Percentiles rank a stretch among this genome's conserved stretches.
These are phyloP conservation scores for Solanum chmielewskii DNA, from an alignment of 257 asterid genomes.

Conservation along the genomic window DNA sequence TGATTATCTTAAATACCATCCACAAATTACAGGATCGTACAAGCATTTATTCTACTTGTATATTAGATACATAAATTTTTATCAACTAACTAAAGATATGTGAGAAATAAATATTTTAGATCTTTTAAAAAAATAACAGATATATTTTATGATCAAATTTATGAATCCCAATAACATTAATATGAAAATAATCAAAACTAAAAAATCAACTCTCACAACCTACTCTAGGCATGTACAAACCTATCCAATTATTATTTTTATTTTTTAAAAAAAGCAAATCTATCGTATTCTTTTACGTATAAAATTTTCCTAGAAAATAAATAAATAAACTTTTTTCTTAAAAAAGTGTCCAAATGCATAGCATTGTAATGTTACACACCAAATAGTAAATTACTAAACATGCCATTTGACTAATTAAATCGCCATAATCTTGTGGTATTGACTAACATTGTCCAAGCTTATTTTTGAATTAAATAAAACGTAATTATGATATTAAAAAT, in stretches of 20 bases:
- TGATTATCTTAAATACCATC: neutral
- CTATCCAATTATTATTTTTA: neutral
- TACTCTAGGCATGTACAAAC: too few species aligned
- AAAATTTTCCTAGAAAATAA: neutral
- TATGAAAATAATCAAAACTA: too few species aligned
- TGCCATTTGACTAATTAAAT: neutral
- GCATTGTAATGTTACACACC: neutral
- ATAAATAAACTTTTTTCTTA: too few species aligned
- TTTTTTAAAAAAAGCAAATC: neutral
- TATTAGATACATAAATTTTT: neutral
- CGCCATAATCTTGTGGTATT: neutral
- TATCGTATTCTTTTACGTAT: neutral
- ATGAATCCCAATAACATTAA: neutral
- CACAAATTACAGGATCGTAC: neutral
- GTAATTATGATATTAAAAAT: too few species aligned
- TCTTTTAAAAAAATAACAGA: neutral
- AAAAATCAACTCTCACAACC: too few species aligned
- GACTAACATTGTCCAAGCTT: neutral
- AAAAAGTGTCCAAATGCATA: neutral
- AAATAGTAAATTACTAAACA: neutral
- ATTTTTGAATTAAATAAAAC: too few species aligned
- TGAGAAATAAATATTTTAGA: too few species aligned
- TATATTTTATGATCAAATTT: too few species aligned
- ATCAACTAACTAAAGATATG: too few species aligned
- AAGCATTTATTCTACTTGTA: neutral